A percentile compares a stretch with the other conserved stretches of the same genome.
phyloP scores from a whole-genome alignment of 306 rosid species.

The Pterocarpus macrocarpus region DNA sequence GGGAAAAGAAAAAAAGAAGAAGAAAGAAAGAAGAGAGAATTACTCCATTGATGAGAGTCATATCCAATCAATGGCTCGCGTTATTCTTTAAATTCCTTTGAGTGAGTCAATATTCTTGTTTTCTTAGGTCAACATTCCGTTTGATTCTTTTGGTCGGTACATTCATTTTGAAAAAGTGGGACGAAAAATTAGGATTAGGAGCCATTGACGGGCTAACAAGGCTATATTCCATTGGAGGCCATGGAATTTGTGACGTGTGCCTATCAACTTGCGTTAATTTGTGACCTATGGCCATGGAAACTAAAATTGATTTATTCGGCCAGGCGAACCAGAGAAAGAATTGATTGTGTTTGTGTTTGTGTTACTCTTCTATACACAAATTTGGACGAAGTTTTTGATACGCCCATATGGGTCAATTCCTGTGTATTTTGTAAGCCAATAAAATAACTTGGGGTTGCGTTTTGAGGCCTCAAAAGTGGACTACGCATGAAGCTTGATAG shows the following conservation, averaged over 20 bases:
- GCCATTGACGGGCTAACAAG: not conserved
- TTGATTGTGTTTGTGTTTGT: not conserved
- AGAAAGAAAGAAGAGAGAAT: not conserved
- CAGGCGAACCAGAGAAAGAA: not conserved
- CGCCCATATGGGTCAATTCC: not conserved
- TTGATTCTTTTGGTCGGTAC: not conserved
- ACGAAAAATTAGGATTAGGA: not conserved
- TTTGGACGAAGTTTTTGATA: not conserved
- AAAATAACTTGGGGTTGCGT: not conserved
- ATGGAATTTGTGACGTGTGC: too few relatives aligned
- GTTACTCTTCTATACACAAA: not conserved
- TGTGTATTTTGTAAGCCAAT: not conserved
- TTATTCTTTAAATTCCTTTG: not conserved
- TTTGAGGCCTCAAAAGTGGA: not conserved
- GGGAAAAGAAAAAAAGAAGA: too few relatives aligned
- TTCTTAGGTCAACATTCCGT: slow-evolving; percentile 25
- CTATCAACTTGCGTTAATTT: too few relatives aligned
- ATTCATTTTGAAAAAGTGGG: not conserved
- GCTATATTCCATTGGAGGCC: too few relatives aligned
- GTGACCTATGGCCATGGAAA: not conserved
- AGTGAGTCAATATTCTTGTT: not conserved
- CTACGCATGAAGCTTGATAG: not conserved
- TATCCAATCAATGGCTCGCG: not conserved
- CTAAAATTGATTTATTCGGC: not conserved
- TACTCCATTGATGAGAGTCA: not conserved